Evolutionary conservation across 2,329 filamentous ascomycete genomes (phyloP), one percentile per base, ranked within the genome.

Genomic region (Penicillium occitanis): DNA sequence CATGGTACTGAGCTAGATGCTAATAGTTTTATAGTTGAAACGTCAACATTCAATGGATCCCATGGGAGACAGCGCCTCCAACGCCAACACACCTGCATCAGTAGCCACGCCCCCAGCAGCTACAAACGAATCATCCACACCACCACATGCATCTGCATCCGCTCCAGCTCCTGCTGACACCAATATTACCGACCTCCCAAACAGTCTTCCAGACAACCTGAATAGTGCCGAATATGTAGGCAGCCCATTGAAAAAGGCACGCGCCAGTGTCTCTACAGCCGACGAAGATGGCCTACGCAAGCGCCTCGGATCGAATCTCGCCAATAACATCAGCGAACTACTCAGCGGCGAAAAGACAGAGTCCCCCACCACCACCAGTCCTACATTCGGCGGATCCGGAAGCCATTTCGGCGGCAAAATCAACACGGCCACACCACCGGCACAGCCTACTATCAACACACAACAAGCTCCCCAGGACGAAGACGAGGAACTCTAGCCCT

Each of bases 21-120:
- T 63, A 62, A 42, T 62, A 59, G 28, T 30, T 5, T 1, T 40
- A 2, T 71, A 89, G 87, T 82, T 90, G 65, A 90, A 90, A 81
- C 85, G 87, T 62, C 86, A 88, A 72, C 87, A 88, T 73, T 89
- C 87, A 11, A 83, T 85, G 19, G 87, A 89, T 66, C 85, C 85
- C 1, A 68, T 79, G 35, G 75, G 68, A 19, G 72, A 77, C 28
- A 73, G 78, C 42, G 75, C 77, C 22, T 79, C 79, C 46, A 80
- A 81, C 61, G 78, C 80, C 14, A 72, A 74, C 61, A 78, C 79
- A 10, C 73, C 75, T 5, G 76, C 72, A 35, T 72, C 78, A n/a
- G 75, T 73, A 37, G 76, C 74, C 4, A 78, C 79, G 3, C 77
- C 76, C 14, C 76, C 74, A 51, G 73, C 71, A 33, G 71, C 71